phyloP scores from a whole-genome alignment of 2,329 filamentous ascomycete species.

The Ophiostoma tasmaniense region DNA sequence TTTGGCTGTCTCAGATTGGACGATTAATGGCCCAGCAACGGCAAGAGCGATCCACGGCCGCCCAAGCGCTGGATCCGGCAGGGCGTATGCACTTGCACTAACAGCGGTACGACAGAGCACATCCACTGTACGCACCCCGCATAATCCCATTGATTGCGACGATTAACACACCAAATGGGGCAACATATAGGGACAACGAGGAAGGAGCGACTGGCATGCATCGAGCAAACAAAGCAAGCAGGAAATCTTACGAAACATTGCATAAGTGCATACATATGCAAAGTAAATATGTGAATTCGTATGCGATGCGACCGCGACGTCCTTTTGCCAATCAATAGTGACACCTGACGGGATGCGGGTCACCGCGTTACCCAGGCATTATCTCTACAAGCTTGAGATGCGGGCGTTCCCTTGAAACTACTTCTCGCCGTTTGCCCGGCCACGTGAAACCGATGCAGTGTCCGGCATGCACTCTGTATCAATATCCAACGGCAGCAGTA shows the following conservation, averaged over 20 bases:
- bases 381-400: neutral
- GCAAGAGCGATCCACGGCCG: constrained; percentile 14
- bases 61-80: neutral
- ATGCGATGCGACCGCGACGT: neutral
- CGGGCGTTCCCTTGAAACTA: neutral
- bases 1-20: constrained; percentile 13
- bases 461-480: neutral
- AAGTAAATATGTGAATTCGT: neutral
- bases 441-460: neutral
- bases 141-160: neutral
- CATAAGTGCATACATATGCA: neutral
- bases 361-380: neutral
- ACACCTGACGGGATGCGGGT: neutral
- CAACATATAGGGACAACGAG: constrained; percentile 10
- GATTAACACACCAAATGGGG: constrained; percentile 5
- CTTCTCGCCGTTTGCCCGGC: neutral
- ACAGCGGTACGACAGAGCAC: neutral
- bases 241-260: neutral
- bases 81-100: neutral
- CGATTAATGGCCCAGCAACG: constrained; percentile 24
- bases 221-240: neutral
- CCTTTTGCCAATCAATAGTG: neutral
- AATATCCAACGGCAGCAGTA: neutral
- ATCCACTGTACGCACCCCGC: neutral
- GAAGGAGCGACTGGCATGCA: constrained; percentile 6